These are phyloP conservation scores for Fonsecaea monophora DNA, from an alignment of 2,329 filamentous ascomycete genomes.

Conservation along the genomic window DNA sequence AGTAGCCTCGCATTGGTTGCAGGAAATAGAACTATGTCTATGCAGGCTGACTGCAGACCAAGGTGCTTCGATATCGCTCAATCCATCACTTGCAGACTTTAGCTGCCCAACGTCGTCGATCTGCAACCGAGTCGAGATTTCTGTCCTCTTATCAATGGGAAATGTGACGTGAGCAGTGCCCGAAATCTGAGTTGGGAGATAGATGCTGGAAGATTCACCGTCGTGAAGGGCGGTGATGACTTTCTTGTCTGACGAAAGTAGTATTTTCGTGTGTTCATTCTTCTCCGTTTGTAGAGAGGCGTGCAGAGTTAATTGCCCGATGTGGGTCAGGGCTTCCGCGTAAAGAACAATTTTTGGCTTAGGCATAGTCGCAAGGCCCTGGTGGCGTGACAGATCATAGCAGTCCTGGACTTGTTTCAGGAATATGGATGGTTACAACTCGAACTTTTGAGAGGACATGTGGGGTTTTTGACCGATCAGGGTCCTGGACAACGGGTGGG, in stretches of 20 bases:
- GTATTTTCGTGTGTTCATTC: constrained; percentile 52
- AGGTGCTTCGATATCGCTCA: constrained; percentile 34
- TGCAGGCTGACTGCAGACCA: constrained; percentile 45
- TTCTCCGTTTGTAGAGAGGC: constrained; percentile 57
- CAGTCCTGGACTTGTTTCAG: constrained; percentile 1
- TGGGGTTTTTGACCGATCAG: neutral
- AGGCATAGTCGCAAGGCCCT: constrained; percentile 21
- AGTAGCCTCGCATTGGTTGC: constrained; percentile 46
- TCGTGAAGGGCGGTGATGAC: constrained; percentile 56
- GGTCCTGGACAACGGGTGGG: neutral
- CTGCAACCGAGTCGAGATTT: constrained; percentile 62
- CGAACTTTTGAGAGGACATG: neutral
- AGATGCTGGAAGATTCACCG: constrained; percentile 52
- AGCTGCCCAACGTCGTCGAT: constrained; percentile 50
- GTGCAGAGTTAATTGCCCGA: constrained; percentile 65
- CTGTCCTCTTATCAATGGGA: constrained; percentile 51
- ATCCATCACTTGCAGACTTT: constrained; percentile 26
- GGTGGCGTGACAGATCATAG: constrained; percentile 4
- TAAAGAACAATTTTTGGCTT: constrained; percentile 54
- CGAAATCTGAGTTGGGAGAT: constrained; percentile 55
- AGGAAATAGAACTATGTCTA: constrained; percentile 51
- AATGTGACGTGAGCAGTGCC: constrained; percentile 58
- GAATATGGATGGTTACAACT: neutral
- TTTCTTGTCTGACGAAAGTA: constrained; percentile 53
- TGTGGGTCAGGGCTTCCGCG: constrained; percentile 66